A percentile compares a stretch with the other conserved stretches of the same genome.
Conservation (phyloP, 2,329 filamentous ascomycete species). For the Tolypocladium amazonense region DNA sequence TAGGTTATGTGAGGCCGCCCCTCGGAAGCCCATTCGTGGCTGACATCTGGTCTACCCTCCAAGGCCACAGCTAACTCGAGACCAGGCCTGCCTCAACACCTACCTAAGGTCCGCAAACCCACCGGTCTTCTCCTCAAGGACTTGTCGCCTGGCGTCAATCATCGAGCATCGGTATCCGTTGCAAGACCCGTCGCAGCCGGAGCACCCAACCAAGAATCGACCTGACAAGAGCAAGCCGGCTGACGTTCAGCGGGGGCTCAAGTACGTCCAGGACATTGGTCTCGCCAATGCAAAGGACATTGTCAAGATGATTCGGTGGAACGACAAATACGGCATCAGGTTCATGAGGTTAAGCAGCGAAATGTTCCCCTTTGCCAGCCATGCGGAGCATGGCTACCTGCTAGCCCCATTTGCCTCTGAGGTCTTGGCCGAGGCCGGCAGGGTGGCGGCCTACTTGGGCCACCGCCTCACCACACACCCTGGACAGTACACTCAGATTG, state of each 20-base stretch:
- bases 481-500: constrained; percentile 86
- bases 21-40: constrained; percentile 1
- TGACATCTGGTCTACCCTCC: neutral
- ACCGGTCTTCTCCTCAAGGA: constrained; percentile 81
- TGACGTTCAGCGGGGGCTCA: constrained; percentile 54
- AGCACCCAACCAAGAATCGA: constrained; percentile 76
- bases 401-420: constrained; percentile 75
- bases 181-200: constrained; percentile 60
- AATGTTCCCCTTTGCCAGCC: constrained; percentile 95
- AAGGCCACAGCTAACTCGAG: constrained; percentile 2
- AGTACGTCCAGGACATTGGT: constrained; percentile 67
- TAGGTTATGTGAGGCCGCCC: constrained; percentile 68
- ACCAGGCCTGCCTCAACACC: constrained; percentile 77
- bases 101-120: constrained; percentile 75
- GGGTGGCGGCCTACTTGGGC: constrained; percentile 63
- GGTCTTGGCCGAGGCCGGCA: constrained; percentile 64
- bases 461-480: constrained; percentile 87
- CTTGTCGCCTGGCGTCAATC: constrained; percentile 84
- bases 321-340: constrained; percentile 81
- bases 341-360: constrained; percentile 90
- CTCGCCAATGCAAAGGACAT: constrained; percentile 77
- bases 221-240: constrained; percentile 65
- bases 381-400: constrained; percentile 76
- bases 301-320: constrained; percentile 80
- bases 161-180: constrained; percentile 80